Conservation (phyloP, 495 filamentous ascomycete genomes). For the Corynascus novoguineensis region DNA sequence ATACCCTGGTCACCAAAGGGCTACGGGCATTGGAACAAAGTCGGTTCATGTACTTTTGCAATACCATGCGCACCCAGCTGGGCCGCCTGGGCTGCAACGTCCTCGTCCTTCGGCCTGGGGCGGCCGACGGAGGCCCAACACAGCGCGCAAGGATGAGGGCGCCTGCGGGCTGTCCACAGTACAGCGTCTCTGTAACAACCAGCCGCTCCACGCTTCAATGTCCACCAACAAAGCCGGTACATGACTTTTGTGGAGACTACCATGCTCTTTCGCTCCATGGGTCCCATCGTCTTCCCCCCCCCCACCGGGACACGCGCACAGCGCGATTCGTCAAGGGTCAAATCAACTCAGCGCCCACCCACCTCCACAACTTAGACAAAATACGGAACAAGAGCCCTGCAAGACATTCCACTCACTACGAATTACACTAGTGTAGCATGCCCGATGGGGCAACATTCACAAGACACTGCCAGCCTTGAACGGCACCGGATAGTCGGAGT, state of each 20-base stretch:
- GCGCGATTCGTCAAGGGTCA: not conserved
- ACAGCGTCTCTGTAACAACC: not conserved
- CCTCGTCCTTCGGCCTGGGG: not conserved
- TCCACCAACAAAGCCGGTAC: too few relatives aligned
- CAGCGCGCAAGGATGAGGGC: too few relatives aligned
- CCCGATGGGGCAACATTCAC: not conserved
- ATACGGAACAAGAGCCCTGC: not conserved
- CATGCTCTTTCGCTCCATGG: too few relatives aligned
- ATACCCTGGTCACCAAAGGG: slow-evolving; percentile 1
- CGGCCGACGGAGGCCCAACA: not conserved
- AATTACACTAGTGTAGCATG: not conserved
- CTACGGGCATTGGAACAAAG: not conserved
- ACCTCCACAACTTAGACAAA: too few relatives aligned
- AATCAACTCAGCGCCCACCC: not conserved
- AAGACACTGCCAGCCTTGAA: not conserved
- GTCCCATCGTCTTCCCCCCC: too few relatives aligned
- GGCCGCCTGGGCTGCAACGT: not conserved
- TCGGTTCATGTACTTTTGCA: not conserved
- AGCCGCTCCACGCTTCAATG: too few relatives aligned
- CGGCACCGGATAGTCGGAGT: not conserved
- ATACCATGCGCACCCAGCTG: not conserved
- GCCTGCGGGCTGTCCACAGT: not conserved
- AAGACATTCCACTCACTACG: not conserved
- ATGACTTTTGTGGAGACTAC: too few relatives aligned
- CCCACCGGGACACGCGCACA: too few relatives aligned